Conservation (phyloP, 2,329 filamentous ascomycete species). For the Knufia fluminis region DNA sequence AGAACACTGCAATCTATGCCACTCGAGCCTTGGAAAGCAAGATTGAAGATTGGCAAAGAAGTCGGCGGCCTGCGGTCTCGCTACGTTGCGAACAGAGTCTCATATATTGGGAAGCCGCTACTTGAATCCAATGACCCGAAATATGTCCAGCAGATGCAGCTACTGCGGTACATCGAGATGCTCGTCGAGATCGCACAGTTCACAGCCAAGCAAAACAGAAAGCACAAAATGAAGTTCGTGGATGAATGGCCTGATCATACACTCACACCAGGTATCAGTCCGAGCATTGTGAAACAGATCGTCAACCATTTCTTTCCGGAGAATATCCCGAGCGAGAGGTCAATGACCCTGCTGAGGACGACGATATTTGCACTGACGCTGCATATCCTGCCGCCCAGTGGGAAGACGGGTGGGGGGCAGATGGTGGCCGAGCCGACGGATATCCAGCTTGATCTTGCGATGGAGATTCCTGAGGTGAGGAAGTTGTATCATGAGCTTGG, state of each 20-base stretch:
- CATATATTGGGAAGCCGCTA: slow-evolving; percentile 29
- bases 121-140: slow-evolving; percentile 25
- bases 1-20: slow-evolving; percentile 35
- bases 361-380: slow-evolving; percentile 39
- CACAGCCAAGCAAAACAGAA: slow-evolving; percentile 28
- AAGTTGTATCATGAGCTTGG: slow-evolving; percentile 40
- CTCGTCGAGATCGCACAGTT: slow-evolving; percentile 36
- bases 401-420: slow-evolving; percentile 27
- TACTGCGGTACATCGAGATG: slow-evolving; percentile 37
- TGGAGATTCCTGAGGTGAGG: slow-evolving; percentile 27
- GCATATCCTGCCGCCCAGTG: slow-evolving; percentile 36
- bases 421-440: slow-evolving; percentile 35
- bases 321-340: slow-evolving; percentile 30
- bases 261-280: slow-evolving; percentile 12
- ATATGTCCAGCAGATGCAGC: slow-evolving; percentile 27
- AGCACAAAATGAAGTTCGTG: slow-evolving; percentile 23
- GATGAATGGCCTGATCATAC: slow-evolving; percentile 20
- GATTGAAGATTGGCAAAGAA: slow-evolving; percentile 28
- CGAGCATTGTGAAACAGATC: slow-evolving; percentile 31
- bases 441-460: slow-evolving; percentile 35
- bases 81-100: slow-evolving; percentile 37
- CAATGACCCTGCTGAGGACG: slow-evolving; percentile 36
- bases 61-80: slow-evolving; percentile 32
- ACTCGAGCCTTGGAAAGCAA: slow-evolving; percentile 36
- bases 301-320: slow-evolving; percentile 35